phyloP scores from a whole-genome alignment of 2,329 filamentous ascomycete genomes.

The Xylariaceae sp. region DNA sequence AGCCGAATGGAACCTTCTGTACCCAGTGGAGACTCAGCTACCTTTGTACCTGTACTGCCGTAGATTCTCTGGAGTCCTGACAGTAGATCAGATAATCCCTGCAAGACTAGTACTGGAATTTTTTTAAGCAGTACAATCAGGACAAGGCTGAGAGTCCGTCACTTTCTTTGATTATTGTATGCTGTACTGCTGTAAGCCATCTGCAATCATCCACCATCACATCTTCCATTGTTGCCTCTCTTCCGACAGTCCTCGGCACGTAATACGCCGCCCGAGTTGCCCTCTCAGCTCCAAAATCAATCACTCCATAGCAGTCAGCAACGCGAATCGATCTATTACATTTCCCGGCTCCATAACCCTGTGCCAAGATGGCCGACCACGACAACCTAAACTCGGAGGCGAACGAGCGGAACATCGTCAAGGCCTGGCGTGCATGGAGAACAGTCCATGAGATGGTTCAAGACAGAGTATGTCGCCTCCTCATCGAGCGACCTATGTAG shows the following conservation, averaged over 20 bases:
- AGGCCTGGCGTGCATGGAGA: slow-evolving; percentile 89
- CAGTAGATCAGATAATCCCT: slow-evolving; percentile 9
- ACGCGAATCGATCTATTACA: not conserved
- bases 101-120: slow-evolving; percentile 20
- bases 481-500: no score
- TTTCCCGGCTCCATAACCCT: not conserved
- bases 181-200: no score
- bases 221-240: slow-evolving; percentile 1
- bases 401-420: slow-evolving; percentile 50
- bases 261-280: not conserved
- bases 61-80: slow-evolving; percentile 7
- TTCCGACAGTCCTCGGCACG: not conserved
- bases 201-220: not conserved
- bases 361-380: slow-evolving; percentile 39
- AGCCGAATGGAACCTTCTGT: no score
- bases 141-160: slow-evolving; percentile 23
- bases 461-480: slow-evolving; percentile 79
- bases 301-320: not conserved
- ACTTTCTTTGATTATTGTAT: slow-evolving; percentile 7
- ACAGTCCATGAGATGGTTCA: slow-evolving; percentile 93
- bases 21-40: no score
- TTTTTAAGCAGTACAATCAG: slow-evolving; percentile 18
- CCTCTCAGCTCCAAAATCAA: not conserved
- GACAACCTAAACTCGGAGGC: slow-evolving; percentile 31
- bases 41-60: slow-evolving; percentile 2